Conservation (phyloP, 768 basidiomycete genomes). For the Boletus insuetus region DNA sequence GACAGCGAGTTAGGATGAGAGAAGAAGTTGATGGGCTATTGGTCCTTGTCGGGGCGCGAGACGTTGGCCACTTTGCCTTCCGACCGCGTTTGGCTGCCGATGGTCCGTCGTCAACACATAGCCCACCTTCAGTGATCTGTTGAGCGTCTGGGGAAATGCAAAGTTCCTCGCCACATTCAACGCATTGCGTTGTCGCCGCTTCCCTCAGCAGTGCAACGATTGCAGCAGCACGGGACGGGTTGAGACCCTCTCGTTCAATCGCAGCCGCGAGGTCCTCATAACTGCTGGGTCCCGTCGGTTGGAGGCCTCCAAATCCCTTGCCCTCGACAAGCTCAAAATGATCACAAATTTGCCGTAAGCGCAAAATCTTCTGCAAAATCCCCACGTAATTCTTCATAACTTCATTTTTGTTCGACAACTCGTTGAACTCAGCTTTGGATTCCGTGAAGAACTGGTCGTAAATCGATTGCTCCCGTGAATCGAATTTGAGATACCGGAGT, state of each 20-base stretch:
- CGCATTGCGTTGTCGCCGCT: conserved; percentile 83
- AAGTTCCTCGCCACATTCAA: conserved; percentile 82
- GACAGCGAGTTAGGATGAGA: conserved; percentile 85
- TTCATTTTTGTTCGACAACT: conserved; percentile 83
- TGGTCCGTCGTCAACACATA: conserved; percentile 50
- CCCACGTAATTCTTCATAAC: conserved; percentile 99
- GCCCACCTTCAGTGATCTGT: conserved; percentile 38
- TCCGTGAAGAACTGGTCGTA: conserved; percentile 89
- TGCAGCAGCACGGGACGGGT: conserved; percentile 67
- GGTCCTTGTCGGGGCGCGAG: conserved; percentile 71
- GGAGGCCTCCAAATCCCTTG: conserved; percentile 50
- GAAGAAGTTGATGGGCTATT: conserved; percentile 64
- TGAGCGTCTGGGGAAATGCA: conserved; percentile 45
- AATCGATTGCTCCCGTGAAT: conserved; percentile 74
- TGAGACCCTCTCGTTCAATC: conserved; percentile 79
- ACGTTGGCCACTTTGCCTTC: conserved; percentile 54
- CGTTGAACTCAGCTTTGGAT: conserved; percentile 89
- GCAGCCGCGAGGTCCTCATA: conserved; percentile 80
- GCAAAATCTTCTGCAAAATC: conserved; percentile 93
- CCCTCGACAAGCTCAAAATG: conserved; percentile 87
- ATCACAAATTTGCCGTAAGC: conserved; percentile 96
- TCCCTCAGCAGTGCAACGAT: conserved; percentile 85
- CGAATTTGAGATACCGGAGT: conserved; percentile 81
- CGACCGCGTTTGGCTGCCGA: conserved; percentile 48
- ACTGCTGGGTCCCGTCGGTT: conserved; percentile 45